A percentile compares a stretch with the other conserved stretches of the same genome.
These are phyloP conservation scores for Isatis tinctoria DNA, from an alignment of 345 rosid species.

Conservation along the genomic window DNA sequence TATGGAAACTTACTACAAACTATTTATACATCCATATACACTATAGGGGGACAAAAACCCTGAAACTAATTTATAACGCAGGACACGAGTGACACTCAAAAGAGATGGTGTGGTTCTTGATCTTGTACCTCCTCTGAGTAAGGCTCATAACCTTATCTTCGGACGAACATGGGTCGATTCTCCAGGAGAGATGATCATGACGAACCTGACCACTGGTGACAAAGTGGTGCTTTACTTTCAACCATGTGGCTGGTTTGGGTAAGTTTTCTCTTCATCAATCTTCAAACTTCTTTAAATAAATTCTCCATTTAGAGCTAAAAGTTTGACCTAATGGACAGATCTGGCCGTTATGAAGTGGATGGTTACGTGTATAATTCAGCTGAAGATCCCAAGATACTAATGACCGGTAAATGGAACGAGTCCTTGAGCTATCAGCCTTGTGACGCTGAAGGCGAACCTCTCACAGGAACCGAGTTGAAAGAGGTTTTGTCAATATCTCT, in stretches of 20 bases:
- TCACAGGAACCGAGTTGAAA: constrained; percentile 54
- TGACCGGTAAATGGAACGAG: constrained; percentile 75
- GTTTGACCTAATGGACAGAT: constrained; percentile 39
- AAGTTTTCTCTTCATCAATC: neutral
- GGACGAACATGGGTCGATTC: constrained; percentile 76
- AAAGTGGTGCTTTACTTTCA: neutral
- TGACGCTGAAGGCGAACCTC: constrained; percentile 71
- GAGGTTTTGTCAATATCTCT: constrained; percentile 37
- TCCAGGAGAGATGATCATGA: constrained; percentile 68
- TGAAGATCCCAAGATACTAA: constrained; percentile 72
- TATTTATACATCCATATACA: neutral
- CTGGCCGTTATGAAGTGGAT: constrained; percentile 82
- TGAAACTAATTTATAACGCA: constrained; percentile 12
- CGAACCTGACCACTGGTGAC: constrained; percentile 67
- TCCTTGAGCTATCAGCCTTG: constrained; percentile 67
- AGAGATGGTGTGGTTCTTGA: constrained; percentile 68
- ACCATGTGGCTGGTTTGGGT: constrained; percentile 1
- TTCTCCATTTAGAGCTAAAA: neutral
- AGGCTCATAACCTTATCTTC: constrained; percentile 64
- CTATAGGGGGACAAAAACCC: neutral
- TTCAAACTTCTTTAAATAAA: no score
- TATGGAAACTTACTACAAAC: neutral
- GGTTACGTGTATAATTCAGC: constrained; percentile 63
- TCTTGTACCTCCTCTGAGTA: constrained; percentile 66
- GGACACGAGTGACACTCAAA: constrained; percentile 64